Evolutionary conservation across 371 early-diverging fungal genomes (phyloP).

Genomic region (Globomyces sp.): DNA sequence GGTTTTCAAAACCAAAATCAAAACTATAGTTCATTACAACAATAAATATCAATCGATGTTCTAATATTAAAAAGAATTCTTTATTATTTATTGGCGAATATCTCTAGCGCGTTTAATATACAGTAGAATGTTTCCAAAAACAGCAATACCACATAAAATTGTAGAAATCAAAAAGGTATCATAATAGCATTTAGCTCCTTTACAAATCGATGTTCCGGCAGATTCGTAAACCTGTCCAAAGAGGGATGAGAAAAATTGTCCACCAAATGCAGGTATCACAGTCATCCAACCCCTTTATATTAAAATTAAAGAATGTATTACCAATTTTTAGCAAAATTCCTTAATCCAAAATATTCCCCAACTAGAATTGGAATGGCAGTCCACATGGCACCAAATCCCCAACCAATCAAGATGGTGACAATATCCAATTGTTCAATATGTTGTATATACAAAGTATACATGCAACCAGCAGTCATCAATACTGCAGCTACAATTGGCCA

Average conservation of each 20-base stretch:
- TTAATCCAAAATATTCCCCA: conserved; percentile 28
- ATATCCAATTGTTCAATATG: conserved; percentile 13
- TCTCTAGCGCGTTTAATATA: conserved; percentile 1
- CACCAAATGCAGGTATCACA: conserved; percentile 22
- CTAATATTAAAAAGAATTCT: too few relatives aligned
- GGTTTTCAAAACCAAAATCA: background rate
- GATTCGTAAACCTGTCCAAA: conserved; percentile 28
- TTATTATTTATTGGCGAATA: background rate
- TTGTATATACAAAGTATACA: background rate
- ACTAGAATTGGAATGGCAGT: conserved; percentile 29
- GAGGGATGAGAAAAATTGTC: conserved; percentile 17
- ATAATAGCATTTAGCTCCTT: conserved; percentile 4
- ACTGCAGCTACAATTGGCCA: conserved; percentile 19
- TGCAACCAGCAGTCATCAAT: conserved; percentile 15
- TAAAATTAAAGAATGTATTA: conserved; percentile 1
- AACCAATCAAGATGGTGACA: conserved; percentile 28
- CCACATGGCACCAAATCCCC: conserved; percentile 25
- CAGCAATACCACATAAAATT: conserved; percentile 3
- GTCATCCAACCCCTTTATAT: conserved; percentile 26
- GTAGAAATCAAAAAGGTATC: conserved; percentile 11
- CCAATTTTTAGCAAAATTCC: conserved; percentile 29
- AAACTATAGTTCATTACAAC: background rate
- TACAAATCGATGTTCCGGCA: conserved; percentile 10
- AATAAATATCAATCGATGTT: too few relatives aligned
- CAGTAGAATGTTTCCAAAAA: background rate